These are phyloP conservation scores for Claviceps fusiformis DNA, from an alignment of 2,329 filamentous ascomycete genomes.

Conservation along the genomic window DNA sequence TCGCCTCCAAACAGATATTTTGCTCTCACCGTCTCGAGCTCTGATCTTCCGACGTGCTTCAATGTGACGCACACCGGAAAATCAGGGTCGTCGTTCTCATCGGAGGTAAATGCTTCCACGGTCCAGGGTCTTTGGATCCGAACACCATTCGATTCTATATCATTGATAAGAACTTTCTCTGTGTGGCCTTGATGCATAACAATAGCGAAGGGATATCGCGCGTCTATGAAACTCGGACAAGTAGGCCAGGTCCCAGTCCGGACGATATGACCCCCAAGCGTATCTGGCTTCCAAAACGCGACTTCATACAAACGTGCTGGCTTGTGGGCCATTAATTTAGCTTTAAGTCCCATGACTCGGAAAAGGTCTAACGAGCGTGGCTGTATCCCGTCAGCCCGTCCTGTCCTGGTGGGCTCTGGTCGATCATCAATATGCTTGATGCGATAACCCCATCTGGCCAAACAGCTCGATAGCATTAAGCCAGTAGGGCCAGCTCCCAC, in stretches of 20 bases:
- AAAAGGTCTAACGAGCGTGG: slow-evolving; percentile 77
- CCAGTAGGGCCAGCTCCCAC: slow-evolving; percentile 83
- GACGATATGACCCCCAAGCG: slow-evolving; percentile 42
- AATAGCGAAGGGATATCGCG: slow-evolving; percentile 57
- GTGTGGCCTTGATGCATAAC: slow-evolving; percentile 60
- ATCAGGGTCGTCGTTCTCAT: slow-evolving; percentile 39
- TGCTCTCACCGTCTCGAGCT: slow-evolving; percentile 50
- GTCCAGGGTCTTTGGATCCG: slow-evolving; percentile 52
- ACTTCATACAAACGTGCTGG: slow-evolving; percentile 76
- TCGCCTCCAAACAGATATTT: slow-evolving; percentile 64
- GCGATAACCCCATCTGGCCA: slow-evolving; percentile 86
- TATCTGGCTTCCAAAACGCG: slow-evolving; percentile 56
- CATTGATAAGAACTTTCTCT: slow-evolving; percentile 54
- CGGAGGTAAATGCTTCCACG: slow-evolving; percentile 45
- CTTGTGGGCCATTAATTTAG: slow-evolving; percentile 73
- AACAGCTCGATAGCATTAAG: slow-evolving; percentile 72
- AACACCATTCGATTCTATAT: slow-evolving; percentile 48
- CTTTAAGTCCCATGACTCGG: slow-evolving; percentile 80
- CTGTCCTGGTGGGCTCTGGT: slow-evolving; percentile 69
- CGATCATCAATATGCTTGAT: slow-evolving; percentile 93
- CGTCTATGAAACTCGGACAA: slow-evolving; percentile 72
- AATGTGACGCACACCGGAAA: slow-evolving; percentile 74
- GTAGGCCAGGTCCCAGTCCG: slow-evolving; percentile 69
- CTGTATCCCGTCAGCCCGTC: slow-evolving; percentile 84
- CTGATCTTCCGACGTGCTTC: slow-evolving; percentile 60